Conservation (phyloP, 805 yeast species). For the Teunomyces atbi region DNA sequence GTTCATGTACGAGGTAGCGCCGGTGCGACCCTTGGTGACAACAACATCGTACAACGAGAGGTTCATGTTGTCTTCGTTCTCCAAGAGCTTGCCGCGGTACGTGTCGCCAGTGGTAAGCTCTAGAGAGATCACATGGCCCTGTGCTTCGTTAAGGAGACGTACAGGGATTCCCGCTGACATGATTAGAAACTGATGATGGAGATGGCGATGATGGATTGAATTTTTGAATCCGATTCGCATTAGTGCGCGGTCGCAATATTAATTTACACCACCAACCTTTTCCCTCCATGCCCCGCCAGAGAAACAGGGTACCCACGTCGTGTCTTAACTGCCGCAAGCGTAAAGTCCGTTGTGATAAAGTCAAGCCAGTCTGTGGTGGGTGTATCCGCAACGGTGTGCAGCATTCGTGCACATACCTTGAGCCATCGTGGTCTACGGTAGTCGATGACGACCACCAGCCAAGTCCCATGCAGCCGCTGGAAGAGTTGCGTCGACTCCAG, state of each 20-base stretch:
- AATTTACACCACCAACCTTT: neutral
- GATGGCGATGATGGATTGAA: neutral
- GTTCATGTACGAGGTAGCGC: conserved; percentile 71
- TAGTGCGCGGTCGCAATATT: conserved; percentile 1
- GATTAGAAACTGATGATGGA: neutral
- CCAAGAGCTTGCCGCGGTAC: conserved; percentile 82
- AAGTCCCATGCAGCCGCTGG: conserved; percentile 5
- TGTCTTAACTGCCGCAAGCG: conserved; percentile 41
- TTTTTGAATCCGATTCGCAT: conserved; percentile 1
- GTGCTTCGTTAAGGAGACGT: conserved; percentile 80
- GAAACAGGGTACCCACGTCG: conserved; percentile 40
- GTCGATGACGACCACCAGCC: neutral
- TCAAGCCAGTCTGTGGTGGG: conserved; percentile 40
- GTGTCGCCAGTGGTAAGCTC: conserved; percentile 85
- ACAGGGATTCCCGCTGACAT: conserved; percentile 81
- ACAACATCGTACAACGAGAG: conserved; percentile 80
- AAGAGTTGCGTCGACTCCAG: conserved; percentile 17
- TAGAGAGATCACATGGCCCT: conserved; percentile 81
- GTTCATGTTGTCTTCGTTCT: conserved; percentile 93
- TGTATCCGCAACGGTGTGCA: conserved; percentile 40
- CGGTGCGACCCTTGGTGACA: conserved; percentile 65
- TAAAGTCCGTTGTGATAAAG: conserved; percentile 45
- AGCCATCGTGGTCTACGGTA: conserved; percentile 36
- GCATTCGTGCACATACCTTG: conserved; percentile 39
- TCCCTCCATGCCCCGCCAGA: conserved; percentile 10